These are phyloP conservation scores for Irpex sp. DNA, from an alignment of 1,284 basidiomycete species.

Conservation along the genomic window DNA sequence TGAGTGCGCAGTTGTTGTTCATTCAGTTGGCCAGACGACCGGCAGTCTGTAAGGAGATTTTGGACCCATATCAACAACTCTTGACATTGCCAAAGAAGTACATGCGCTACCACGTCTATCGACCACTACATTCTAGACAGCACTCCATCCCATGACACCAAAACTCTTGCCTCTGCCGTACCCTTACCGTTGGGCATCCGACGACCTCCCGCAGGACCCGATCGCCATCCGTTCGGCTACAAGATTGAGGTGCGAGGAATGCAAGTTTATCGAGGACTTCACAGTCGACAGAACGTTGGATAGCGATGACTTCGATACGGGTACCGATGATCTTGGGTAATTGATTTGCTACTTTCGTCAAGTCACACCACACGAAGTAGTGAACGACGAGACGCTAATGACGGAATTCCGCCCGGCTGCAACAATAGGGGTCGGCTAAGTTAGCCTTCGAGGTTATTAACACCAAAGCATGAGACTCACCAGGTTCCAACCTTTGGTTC, in stretches of 20 bases:
- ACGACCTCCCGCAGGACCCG: not conserved
- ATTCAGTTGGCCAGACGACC: not conserved
- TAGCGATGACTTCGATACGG: conserved; percentile 2
- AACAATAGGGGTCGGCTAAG: not conserved
- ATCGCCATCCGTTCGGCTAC: not conserved
- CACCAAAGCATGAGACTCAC: not conserved
- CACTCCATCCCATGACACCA: not conserved
- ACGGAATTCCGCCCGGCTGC: not conserved
- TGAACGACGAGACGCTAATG: not conserved
- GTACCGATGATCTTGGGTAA: conserved; percentile 8
- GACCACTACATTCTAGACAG: not conserved
- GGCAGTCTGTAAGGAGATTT: not conserved
- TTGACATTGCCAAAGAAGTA: conserved; percentile 8
- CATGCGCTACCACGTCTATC: not conserved
- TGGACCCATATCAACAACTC: conserved; percentile 4
- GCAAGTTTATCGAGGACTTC: not conserved
- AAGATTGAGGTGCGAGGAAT: not conserved
- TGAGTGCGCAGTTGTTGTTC: no score
- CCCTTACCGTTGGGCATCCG: not conserved
- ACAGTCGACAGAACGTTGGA: not conserved
- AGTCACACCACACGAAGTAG: not conserved
- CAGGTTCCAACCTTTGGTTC: not conserved
- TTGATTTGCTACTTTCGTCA: conserved; percentile 6
- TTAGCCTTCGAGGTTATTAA: not conserved
- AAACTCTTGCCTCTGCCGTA: not conserved